A percentile compares a stretch with the other conserved stretches of the same genome.
phyloP scores from a whole-genome alignment of 176 grass and related monocot genomes.

The Pontederia paniculata region DNA sequence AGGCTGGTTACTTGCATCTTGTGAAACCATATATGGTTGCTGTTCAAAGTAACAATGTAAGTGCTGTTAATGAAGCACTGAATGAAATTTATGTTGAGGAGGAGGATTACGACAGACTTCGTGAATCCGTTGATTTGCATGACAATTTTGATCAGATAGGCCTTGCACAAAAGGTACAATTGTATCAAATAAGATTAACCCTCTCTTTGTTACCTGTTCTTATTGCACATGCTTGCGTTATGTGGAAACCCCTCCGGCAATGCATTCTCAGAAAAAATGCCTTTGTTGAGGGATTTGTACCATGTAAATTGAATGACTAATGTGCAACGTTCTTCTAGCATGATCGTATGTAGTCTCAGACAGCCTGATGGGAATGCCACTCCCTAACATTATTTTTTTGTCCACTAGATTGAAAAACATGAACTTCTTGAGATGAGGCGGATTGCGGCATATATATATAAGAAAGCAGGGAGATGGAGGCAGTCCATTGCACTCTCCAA shows the following conservation, averaged over 20 bases:
- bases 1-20: slow-evolving; percentile 89
- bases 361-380: no score
- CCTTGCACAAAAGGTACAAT: slow-evolving; percentile 84
- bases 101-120: slow-evolving; percentile 84
- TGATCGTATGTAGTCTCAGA: no score
- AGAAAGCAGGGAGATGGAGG: slow-evolving; percentile 96
- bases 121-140: slow-evolving; percentile 91
- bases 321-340: no score
- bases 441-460: slow-evolving; percentile 95
- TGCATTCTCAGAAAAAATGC: no score
- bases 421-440: slow-evolving; percentile 97
- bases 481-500: slow-evolving; percentile 81
- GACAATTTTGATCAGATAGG: slow-evolving; percentile 97
- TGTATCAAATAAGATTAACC: neutral
- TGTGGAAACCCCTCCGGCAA: no score
- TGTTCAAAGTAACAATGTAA: slow-evolving; percentile 94
- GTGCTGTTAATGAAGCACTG: slow-evolving; percentile 91
- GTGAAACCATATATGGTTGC: slow-evolving; percentile 98
- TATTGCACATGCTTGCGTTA: neutral
- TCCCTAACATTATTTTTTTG: neutral
- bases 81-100: slow-evolving; percentile 96
- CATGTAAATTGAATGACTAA: no score
- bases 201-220: neutral
- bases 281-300: no score
- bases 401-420: slow-evolving; percentile 78